Evolutionary conservation across 768 basidiomycete species (phyloP).

Genomic region (Hygrophoropsis aurantiaca): DNA sequence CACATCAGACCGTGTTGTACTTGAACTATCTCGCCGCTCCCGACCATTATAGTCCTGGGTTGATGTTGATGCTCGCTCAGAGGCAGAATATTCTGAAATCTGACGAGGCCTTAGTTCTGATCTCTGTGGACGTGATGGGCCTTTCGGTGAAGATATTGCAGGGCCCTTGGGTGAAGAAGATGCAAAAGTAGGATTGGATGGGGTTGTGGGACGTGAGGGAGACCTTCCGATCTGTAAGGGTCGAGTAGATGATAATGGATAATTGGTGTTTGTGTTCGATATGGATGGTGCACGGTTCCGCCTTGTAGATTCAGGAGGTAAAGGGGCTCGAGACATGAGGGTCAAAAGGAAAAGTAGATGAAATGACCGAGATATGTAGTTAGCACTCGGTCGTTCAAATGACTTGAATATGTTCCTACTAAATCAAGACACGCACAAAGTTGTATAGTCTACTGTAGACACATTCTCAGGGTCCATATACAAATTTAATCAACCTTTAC

Average conservation of each 20-base stretch:
- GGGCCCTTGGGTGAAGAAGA: conserved; percentile 39
- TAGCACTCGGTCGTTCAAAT: no score
- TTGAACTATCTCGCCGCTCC: conserved; percentile 50
- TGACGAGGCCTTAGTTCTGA: conserved; percentile 62
- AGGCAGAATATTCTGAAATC: conserved; percentile 50
- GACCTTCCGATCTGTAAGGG: conserved; percentile 64
- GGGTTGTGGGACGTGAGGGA: conserved; percentile 53
- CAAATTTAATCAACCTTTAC: no score
- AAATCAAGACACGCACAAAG: not conserved
- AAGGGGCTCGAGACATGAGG: conserved; percentile 59
- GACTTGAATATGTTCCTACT: no score
- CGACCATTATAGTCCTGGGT: conserved; percentile 24
- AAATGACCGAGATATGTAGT: no score
- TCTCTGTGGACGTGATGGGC: conserved; percentile 64
- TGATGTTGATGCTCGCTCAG: conserved; percentile 49
- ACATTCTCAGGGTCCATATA: no score
- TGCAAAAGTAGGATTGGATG: conserved; percentile 39
- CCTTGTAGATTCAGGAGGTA: conserved; percentile 43
- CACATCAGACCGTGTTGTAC: conserved; percentile 47
- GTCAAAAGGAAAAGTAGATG: no score
- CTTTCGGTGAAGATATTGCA: conserved; percentile 42
- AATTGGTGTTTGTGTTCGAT: conserved; percentile 38
- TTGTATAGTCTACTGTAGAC: no score
- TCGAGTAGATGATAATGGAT: conserved; percentile 40
- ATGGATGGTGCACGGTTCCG: conserved; percentile 47